Evolutionary conservation across 768 basidiomycete genomes (phyloP).

Genomic region (Crassisporium funariophilum): DNA sequence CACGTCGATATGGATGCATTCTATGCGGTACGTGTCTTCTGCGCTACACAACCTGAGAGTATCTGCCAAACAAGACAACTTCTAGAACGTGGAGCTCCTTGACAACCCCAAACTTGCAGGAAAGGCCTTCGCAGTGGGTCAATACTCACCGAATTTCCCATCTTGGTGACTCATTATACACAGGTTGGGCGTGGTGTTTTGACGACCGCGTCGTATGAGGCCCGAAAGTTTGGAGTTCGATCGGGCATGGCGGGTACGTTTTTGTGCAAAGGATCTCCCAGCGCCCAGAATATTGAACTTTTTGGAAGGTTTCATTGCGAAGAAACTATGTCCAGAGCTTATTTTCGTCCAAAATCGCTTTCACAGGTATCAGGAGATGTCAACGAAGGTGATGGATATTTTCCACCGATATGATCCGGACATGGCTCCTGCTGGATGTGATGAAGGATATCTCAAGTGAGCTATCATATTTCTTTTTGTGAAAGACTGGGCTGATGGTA

Average conservation of each 20-base stretch:
- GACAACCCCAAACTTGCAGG: conserved; percentile 63
- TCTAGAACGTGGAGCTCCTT: conserved; percentile 69
- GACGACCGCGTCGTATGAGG: conserved; percentile 90
- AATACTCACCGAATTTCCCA: conserved; percentile 14
- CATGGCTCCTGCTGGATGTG: conserved; percentile 77
- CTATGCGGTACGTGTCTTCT: conserved; percentile 67
- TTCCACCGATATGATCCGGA: conserved; percentile 72
- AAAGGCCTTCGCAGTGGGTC: conserved; percentile 71
- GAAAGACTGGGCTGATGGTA: conserved; percentile 5
- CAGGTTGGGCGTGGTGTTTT: conserved; percentile 84
- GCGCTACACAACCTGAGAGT: too few relatives aligned
- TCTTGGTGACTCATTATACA: conserved; percentile 17
- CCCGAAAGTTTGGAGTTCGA: conserved; percentile 85
- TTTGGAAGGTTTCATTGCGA: conserved; percentile 79
- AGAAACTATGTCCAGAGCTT: conserved; percentile 90
- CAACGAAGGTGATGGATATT: conserved; percentile 69
- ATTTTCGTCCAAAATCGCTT: conserved; percentile 64
- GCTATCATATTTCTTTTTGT: conserved; percentile 22
- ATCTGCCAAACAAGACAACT: too few relatives aligned
- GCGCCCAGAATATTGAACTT: conserved; percentile 2
- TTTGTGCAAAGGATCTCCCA: not conserved
- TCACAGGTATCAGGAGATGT: conserved; percentile 69
- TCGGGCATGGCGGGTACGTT: conserved; percentile 91
- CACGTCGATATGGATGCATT: conserved; percentile 98
- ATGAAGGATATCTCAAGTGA: conserved; percentile 92